A percentile compares a stretch with the other conserved stretches of the same genome.
phyloP scores from a whole-genome alignment of 2,329 filamentous ascomycete species.

The Calycina herbarum region DNA sequence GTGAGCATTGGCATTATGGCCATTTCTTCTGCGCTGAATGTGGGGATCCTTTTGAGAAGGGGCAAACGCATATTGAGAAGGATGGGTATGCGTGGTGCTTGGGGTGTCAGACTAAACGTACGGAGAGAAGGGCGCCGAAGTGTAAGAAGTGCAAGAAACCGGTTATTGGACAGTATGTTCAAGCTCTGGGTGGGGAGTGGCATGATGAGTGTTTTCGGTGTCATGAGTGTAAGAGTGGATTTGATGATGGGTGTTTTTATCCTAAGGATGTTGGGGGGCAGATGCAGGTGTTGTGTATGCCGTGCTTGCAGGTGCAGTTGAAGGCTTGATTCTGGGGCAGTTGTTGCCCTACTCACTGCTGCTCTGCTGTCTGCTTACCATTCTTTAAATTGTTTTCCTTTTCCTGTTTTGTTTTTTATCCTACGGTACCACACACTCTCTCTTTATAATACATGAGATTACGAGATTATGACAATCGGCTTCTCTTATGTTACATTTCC shows the following conservation, averaged over 20 bases:
- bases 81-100: constrained; percentile 98
- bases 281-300: constrained; percentile 59
- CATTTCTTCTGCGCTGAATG: constrained; percentile 99
- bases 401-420: neutral
- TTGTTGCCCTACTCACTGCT: neutral
- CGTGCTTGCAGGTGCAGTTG: constrained; percentile 59
- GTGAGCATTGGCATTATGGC: constrained; percentile 93
- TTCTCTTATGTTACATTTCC: neutral
- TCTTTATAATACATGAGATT: neutral
- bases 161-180: constrained; percentile 86
- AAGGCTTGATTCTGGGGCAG: constrained; percentile 45
- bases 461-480: constrained; percentile 1
- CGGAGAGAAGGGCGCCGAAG: constrained; percentile 82
- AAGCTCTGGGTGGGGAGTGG: constrained; percentile 89
- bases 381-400: neutral
- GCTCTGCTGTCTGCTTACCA: neutral
- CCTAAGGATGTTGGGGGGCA: constrained; percentile 54
- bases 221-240: constrained; percentile 57
- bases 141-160: constrained; percentile 82
- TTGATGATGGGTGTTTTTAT: constrained; percentile 66
- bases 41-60: constrained; percentile 84
- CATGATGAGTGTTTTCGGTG: constrained; percentile 91
- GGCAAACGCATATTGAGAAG: constrained; percentile 79
- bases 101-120: constrained; percentile 86
- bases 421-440: neutral